Base-by-base conservation (phyloP, 139 green algal genomes). In the Edaphochlamys debaryana region DNA sequence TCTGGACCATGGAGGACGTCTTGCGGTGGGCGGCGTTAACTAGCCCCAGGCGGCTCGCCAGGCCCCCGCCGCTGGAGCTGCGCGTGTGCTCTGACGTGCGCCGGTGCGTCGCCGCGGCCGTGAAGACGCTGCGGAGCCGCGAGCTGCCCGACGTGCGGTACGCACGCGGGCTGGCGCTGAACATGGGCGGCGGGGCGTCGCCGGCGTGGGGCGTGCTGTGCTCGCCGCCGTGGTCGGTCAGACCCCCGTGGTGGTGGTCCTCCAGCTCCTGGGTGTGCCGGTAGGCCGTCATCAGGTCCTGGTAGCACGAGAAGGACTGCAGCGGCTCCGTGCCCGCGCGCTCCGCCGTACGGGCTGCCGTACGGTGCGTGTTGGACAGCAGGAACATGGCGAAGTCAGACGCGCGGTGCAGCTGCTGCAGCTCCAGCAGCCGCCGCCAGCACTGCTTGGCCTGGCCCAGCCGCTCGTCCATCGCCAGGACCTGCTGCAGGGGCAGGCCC, bases 361-460 rank as follows among this genome's bases (percentile, higher is more conserved):
- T 25, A 29, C 25, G 41, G 37, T 68, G 74, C 37, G 56, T 75
- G 62, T 60, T 56, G 42, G 66, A 84, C 13, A 90, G 75, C 63
- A 90, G 69, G 69, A 90, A 90, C 41, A 87, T 71, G 30, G 86
- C 86, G 72, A 63, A 90, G 52, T 90, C 86, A 17, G 74, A 69
- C 22, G 75, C 81, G 48, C 75, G 78, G 29, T 77, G 70, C 40
- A 90, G n/a, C 30, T 80, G 66, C 48, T 58, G 78, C 22, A 76
- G 22, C 50, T 84, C 78, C 4, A 84, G 27, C 15, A 84, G 36
- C 20, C 78, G 66, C 37, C 66, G 34, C 78, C 78, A 84, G 27
- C 42, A 66, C 45, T 77, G 78, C 9, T 34, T 45, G 5, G 38
- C 23, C 23, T 69, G 78, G 17, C 78, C 66, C 23, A 13, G 48